Base-by-base conservation (phyloP, 2,329 filamentous ascomycete genomes). In the Zymoseptoria brevis region DNA sequence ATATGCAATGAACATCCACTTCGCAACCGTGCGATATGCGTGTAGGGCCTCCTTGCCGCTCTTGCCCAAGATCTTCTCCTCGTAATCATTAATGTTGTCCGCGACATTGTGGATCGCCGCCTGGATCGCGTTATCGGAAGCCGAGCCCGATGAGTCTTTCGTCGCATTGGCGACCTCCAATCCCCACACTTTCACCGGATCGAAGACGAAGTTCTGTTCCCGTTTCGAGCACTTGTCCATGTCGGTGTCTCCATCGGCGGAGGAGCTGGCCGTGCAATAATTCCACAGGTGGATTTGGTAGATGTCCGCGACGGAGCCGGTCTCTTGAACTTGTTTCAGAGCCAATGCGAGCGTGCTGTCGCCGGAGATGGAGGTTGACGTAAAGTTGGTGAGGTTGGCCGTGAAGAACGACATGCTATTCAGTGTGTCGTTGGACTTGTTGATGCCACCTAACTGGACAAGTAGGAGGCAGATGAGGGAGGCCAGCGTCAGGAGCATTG, bases 251-350 rank as follows among this genome's bases (percentile, higher is more conserved):
- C 19, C 51, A 29, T 24, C 3, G 22, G 22, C 29, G 58, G 72
- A 69, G 54, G 72, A 79, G 65, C 81, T 81, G 65, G 79, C 74
- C 55, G 80, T 75, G 82, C 94, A 97, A 82, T 91, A 96, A 72
- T 88, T 88, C 88, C 90, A 96, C 45, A 97, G 81, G 71, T 83
- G 84, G 71, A 97, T 80, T 62, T 88, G 83, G 82, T 96, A 97
- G 69, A 85, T 80, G 71, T 93, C 85, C 69, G 81, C 83, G 60
- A 96, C 81, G 57, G 82, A 64, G 56, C 69, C 68, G 50, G 73
- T 67, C 4, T 71, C 66, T 41, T 73, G 68, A 50, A 72, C 70
- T 55, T 71, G 67, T 9, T 75, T 68, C 57, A 80, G 72, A 11
- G 79, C 71, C 19, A 59, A 57, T 8, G 67, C 62, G 49, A 75